Conservation (phyloP, 2,329 filamentous ascomycete species). For the Sporothrix mexicana region DNA sequence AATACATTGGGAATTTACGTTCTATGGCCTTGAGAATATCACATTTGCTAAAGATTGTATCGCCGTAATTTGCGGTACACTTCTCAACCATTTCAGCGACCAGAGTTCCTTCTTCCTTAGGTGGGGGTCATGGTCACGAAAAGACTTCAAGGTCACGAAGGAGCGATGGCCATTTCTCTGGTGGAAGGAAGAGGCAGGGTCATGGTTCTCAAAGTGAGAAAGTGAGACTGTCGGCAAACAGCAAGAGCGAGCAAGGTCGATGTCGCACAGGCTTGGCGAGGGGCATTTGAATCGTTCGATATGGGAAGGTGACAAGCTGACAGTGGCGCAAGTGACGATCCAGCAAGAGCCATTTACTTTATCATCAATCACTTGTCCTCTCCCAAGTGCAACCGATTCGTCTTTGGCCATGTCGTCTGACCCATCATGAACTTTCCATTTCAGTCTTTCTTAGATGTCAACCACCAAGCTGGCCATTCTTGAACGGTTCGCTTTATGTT, state of each 20-base stretch:
- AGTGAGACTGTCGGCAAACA: background rate
- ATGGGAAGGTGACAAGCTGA: slow-evolving; percentile 2
- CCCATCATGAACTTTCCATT: background rate
- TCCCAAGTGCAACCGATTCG: background rate
- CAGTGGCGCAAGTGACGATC: slow-evolving; percentile 6
- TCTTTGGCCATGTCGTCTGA: background rate
- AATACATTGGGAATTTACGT: background rate
- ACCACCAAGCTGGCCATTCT: background rate
- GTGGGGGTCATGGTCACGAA: too few species aligned
- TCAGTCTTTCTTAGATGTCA: background rate
- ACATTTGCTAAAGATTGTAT: too few species aligned
- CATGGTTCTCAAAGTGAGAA: background rate
- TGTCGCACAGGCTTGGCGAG: background rate
- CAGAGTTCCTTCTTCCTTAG: too few species aligned
- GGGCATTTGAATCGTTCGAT: background rate
- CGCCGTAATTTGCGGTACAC: too few species aligned
- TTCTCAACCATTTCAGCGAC: too few species aligned
- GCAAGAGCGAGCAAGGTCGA: background rate
- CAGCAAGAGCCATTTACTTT: background rate
- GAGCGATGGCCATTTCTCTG: background rate
- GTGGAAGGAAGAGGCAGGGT: background rate
- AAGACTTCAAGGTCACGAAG: too few species aligned
- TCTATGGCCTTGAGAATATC: background rate
- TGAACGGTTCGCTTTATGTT: slow-evolving; percentile 1
- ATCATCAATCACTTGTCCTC: background rate